Evolutionary conservation across 169 alveolate species (phyloP), one percentile per base, ranked within the genome.

Genomic region (Eimeria necatrix): DNA sequence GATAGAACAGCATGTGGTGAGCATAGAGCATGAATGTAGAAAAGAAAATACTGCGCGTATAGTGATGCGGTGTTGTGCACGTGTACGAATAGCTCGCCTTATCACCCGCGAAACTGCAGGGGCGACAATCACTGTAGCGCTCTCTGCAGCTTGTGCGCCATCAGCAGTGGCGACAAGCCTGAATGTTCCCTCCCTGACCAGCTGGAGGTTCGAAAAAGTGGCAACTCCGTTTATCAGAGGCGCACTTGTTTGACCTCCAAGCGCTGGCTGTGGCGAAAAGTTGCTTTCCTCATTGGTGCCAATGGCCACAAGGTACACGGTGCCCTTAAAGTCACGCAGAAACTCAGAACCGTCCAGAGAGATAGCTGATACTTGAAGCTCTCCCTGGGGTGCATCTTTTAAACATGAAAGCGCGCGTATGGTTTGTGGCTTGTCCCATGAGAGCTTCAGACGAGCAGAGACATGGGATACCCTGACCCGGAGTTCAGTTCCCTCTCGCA

Each of bases 61-160:
- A 32, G 2, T 32, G 41, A 32, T 32, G 41, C 41, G 41, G 2
- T 32, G 41, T 2, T 32, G 41, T 32, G 41, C 41, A 32, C 41
- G 16, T 60, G 5, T 60, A 0, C 2, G 18, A 4, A 18, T 4
- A 60, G 48, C 92, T 6, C 59, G 59, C 92, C 92, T 84, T 14
- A 84, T 56, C 18, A 84, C 24, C 12, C 92, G 92, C 8, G 78
- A 60, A 9, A 59, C 61, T 60, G 78, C 20, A 20, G 78, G 56
- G 53, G 60, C 59, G 20, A 84, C 41, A 12, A 41, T 20, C 71
- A 84, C 26, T 4, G 92, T 76, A 20, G 92, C 92, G 56, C 56
- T 84, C 18, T 84, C 92, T 41, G 92, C 80, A 10, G 92, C 92
- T 84, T 84, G 92, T 84, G 92, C 92, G 16, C 92, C 92, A 24